phyloP scores from a whole-genome alignment of 495 filamentous ascomycete species.

The Neurospora sp. region DNA sequence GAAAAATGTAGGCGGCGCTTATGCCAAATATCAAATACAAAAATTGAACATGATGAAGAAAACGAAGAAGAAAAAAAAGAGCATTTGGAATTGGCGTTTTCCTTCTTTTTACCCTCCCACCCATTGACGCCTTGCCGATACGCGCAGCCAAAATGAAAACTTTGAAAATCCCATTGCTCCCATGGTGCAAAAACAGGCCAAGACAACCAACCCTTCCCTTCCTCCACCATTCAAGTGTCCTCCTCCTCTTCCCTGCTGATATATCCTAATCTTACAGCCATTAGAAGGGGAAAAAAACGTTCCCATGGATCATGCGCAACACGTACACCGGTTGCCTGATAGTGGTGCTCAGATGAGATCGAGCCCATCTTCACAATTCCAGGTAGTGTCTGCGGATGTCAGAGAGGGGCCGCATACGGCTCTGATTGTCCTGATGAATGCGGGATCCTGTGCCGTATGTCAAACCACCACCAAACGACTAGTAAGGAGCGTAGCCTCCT shows the following conservation, averaged over 20 bases:
- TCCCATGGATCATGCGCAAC: neutral
- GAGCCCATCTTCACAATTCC: neutral
- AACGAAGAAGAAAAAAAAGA: conserved; percentile 2
- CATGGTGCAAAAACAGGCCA: conserved; percentile 2
- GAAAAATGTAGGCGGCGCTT: neutral
- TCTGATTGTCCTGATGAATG: neutral
- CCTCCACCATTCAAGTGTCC: neutral
- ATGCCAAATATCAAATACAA: neutral
- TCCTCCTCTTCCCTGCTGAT: neutral
- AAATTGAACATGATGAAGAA: neutral
- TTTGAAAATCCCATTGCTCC: conserved; percentile 1
- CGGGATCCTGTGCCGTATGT: neutral
- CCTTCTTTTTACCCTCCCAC: conserved; percentile 11
- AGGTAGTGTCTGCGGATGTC: neutral
- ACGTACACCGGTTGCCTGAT: neutral
- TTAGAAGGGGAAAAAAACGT: neutral
- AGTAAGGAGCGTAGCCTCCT: conserved; percentile 70
- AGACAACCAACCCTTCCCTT: neutral
- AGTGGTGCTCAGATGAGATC: neutral
- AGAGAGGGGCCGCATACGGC: neutral
- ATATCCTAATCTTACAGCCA: neutral
- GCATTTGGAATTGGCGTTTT: conserved; percentile 5
- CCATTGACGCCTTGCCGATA: conserved; percentile 19
- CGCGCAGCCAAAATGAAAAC: conserved; percentile 7
- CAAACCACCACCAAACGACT: conserved; percentile 13